Percentiles rank a stretch among this genome's conserved stretches.
These are phyloP conservation scores for Triadica sebifera DNA, from an alignment of 345 rosid genomes.

Conservation along the genomic window DNA sequence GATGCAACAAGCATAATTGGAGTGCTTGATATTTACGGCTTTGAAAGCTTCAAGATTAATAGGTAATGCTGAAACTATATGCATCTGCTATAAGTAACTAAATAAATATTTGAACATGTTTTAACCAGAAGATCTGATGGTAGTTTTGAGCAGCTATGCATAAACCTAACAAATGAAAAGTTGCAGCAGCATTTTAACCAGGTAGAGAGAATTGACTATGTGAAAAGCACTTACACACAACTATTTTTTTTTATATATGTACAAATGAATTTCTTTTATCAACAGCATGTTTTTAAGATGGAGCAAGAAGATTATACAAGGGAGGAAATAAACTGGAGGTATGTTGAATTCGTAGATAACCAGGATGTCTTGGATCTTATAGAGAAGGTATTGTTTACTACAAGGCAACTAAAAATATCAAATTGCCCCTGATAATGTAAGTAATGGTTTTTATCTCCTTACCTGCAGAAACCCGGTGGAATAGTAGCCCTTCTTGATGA, in stretches of 20 bases:
- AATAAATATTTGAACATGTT: slow-evolving; percentile 1
- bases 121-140: slow-evolving; percentile 19
- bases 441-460: slow-evolving; percentile 9
- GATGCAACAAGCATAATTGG: slow-evolving; percentile 60
- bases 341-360: slow-evolving; percentile 73
- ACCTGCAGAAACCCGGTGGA: slow-evolving; percentile 79
- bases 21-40: slow-evolving; percentile 79
- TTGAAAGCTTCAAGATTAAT: slow-evolving; percentile 71
- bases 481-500: slow-evolving; percentile 73
- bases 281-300: slow-evolving; percentile 80
- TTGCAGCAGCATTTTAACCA: slow-evolving; percentile 79
- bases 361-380: slow-evolving; percentile 74
- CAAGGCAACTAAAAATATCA: slow-evolving; percentile 9
- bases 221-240: neutral
- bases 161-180: slow-evolving; percentile 77
- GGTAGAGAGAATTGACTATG: slow-evolving; percentile 34
- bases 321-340: slow-evolving; percentile 78
- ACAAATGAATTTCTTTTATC: slow-evolving; percentile 9
- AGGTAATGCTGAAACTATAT: slow-evolving; percentile 37
- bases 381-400: slow-evolving; percentile 48
- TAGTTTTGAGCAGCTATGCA: slow-evolving; percentile 81
- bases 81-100: neutral
- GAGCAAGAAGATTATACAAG: slow-evolving; percentile 70
- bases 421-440: neutral
- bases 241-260: neutral